Percentiles rank a stretch among this genome's conserved stretches.
phyloP scores from a whole-genome alignment of 805 yeast species.

The Wickerhamomyces bovis region DNA sequence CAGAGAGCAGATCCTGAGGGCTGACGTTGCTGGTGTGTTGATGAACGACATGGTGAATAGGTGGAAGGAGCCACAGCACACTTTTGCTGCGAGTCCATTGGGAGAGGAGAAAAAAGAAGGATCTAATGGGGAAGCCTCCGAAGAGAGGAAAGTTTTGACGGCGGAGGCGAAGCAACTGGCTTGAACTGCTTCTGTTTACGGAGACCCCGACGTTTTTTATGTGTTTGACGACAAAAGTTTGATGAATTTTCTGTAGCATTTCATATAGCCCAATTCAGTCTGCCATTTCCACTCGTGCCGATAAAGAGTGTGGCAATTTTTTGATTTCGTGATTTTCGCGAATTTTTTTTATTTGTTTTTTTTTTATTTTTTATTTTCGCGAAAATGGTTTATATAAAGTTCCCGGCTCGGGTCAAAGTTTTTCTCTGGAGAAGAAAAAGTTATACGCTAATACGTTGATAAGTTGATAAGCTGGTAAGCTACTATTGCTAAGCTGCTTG shows the following conservation, averaged over 20 bases:
- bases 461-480: too few species aligned
- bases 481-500: too few species aligned
- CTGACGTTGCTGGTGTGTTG: slow-evolving; percentile 49
- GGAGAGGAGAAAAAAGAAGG: slow-evolving; percentile 1
- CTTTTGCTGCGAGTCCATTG: slow-evolving; percentile 23
- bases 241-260: too few species aligned
- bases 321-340: not conserved
- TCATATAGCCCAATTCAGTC: too few species aligned
- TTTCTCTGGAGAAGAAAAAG: not conserved
- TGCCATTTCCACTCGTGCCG: not conserved
- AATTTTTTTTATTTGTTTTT: not conserved
- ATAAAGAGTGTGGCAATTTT: not conserved
- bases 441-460: too few species aligned
- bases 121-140: not conserved
- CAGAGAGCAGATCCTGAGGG: slow-evolving; percentile 47
- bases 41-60: slow-evolving; percentile 74
- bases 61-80: slow-evolving; percentile 36
- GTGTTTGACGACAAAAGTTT: too few species aligned
- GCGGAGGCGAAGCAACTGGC: too few species aligned
- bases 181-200: not conserved
- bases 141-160: too few species aligned
- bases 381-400: not conserved
- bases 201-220: too few species aligned
- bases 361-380: not conserved
- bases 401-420: not conserved